Conservation (phyloP, 2,329 filamentous ascomycete genomes). For the Epichloe amarillans region DNA sequence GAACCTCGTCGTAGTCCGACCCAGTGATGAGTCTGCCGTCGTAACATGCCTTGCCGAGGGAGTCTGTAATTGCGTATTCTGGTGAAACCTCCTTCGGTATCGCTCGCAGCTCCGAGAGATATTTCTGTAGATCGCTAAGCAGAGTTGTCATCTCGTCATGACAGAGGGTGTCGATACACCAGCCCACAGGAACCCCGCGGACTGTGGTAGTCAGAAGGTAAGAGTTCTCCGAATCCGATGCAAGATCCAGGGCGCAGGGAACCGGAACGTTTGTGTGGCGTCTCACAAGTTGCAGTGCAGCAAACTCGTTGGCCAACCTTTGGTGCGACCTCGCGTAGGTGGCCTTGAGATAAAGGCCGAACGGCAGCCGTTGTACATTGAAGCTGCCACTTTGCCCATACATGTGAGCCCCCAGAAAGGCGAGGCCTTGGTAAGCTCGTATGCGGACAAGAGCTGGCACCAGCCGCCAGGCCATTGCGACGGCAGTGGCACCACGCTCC, state of each 20-base stretch:
- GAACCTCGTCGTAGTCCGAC: neutral
- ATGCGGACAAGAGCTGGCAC: neutral
- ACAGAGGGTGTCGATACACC: constrained; percentile 4
- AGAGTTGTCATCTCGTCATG: neutral
- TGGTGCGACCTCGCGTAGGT: neutral
- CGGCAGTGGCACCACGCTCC: neutral
- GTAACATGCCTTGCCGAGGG: neutral
- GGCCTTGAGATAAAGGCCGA: constrained; percentile 10
- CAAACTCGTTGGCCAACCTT: constrained; percentile 3
- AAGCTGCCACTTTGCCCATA: constrained; percentile 7
- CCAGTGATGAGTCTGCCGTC: neutral
- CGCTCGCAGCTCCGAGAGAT: neutral
- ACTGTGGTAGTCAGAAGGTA: constrained; percentile 3
- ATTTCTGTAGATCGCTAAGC: neutral
- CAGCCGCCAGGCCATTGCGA: neutral
- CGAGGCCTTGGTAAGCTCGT: neutral
- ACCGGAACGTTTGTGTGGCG: constrained; percentile 2
- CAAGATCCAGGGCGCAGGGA: constrained; percentile 2
- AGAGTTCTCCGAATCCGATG: neutral
- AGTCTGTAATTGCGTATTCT: neutral
- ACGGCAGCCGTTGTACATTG: constrained; percentile 9
- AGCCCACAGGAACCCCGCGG: neutral
- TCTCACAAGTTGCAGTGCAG: constrained; percentile 1
- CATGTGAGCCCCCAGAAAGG: neutral
- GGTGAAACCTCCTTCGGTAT: constrained; percentile 2